These are phyloP conservation scores for Phytopythium sindhum DNA, from an alignment of 352 stramenopile genomes.

Conservation along the genomic window DNA sequence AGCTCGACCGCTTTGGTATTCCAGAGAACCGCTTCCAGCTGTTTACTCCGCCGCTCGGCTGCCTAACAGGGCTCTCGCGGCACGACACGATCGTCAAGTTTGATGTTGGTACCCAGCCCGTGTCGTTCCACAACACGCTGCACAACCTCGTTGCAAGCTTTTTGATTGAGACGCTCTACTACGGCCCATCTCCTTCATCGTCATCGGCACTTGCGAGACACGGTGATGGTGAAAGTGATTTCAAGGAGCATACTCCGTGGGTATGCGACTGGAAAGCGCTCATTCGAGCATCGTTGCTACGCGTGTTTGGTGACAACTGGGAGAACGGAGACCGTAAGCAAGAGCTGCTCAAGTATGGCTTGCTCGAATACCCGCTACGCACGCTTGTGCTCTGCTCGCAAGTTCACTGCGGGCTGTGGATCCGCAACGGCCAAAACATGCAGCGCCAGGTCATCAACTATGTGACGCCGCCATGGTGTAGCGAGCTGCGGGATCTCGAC, in stretches of 20 bases:
- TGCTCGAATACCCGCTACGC: constrained; percentile 79
- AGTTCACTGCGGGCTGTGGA: constrained; percentile 77
- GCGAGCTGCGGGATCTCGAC: constrained; percentile 69
- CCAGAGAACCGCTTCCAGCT: constrained; percentile 41
- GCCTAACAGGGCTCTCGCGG: constrained; percentile 39
- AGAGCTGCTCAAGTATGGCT: constrained; percentile 58
- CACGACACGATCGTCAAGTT: constrained; percentile 71
- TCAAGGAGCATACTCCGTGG: constrained; percentile 17
- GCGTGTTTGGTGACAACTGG: constrained; percentile 18
- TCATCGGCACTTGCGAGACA: neutral
- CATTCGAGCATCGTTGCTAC: constrained; percentile 34
- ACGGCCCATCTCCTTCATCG: constrained; percentile 25
- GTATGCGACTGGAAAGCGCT: constrained; percentile 48
- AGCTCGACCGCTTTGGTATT: constrained; percentile 50
- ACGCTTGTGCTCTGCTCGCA: constrained; percentile 74
- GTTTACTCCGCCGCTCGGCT: constrained; percentile 59
- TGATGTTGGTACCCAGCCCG: constrained; percentile 60
- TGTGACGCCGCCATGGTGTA: constrained; percentile 66
- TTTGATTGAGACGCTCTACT: constrained; percentile 74
- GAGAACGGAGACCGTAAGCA: constrained; percentile 39
- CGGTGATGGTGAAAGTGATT: neutral
- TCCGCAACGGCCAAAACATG: constrained; percentile 84
- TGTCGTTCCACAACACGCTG: constrained; percentile 90
- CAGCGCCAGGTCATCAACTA: constrained; percentile 81
- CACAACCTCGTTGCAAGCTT: constrained; percentile 82